A percentile compares a stretch with the other conserved stretches of the same genome.
Evolutionary conservation across 768 basidiomycete genomes (phyloP).

Genomic region (Rhizopogon roseolus): DNA sequence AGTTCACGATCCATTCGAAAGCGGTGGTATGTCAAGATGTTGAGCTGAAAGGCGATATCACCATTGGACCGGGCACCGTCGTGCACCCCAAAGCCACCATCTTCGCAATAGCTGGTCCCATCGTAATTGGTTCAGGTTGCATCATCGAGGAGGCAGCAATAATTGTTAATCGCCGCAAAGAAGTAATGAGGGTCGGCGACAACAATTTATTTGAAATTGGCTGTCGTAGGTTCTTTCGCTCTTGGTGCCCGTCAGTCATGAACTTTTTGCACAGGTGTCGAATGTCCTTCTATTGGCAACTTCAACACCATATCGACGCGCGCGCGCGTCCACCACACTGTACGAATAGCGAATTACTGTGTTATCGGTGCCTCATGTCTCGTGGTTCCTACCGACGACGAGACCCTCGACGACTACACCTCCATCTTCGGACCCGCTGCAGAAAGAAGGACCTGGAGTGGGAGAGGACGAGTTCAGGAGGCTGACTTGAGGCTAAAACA

Average conservation of each 20-base stretch:
- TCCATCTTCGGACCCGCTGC: conserved; percentile 76
- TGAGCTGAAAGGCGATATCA: conserved; percentile 91
- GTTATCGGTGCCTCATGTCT: conserved; percentile 79
- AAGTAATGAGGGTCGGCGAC: conserved; percentile 90
- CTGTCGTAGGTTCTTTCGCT: conserved; percentile 58
- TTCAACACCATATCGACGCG: conserved; percentile 85
- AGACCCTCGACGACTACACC: conserved; percentile 77
- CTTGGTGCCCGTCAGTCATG: neutral
- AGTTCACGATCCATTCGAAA: conserved; percentile 86
- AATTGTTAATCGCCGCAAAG: conserved; percentile 86
- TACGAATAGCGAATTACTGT: conserved; percentile 76
- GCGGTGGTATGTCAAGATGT: conserved; percentile 92
- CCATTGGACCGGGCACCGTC: conserved; percentile 87
- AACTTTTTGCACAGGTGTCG: conserved; percentile 55
- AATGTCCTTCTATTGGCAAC: conserved; percentile 79
- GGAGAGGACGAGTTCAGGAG: conserved; percentile 79
- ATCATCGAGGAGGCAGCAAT: conserved; percentile 91
- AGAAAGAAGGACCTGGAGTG: conserved; percentile 80
- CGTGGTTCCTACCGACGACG: conserved; percentile 73
- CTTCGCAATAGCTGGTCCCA: conserved; percentile 86
- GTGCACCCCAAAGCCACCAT: conserved; percentile 94
- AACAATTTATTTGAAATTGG: conserved; percentile 94
- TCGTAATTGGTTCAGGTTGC: conserved; percentile 82
- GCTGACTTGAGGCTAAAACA: conserved; percentile 82
- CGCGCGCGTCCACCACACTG: conserved; percentile 77